These are phyloP conservation scores for Cicer judaicum DNA, from an alignment of 306 rosid species.

Conservation along the genomic window DNA sequence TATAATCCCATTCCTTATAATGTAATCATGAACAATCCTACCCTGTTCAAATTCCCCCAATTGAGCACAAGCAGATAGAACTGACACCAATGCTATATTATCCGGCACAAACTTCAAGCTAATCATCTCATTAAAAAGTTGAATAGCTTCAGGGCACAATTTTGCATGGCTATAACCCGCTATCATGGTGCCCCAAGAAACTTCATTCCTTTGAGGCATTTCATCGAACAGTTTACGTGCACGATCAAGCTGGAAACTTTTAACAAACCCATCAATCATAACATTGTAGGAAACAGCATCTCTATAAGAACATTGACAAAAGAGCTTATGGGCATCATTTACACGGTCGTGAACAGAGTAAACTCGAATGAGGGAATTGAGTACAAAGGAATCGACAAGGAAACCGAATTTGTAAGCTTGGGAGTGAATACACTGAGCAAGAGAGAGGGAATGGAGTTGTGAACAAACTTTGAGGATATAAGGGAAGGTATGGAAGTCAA, in stretches of 20 bases:
- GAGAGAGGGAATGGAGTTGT: conserved; percentile 46
- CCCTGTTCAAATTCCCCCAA: conserved; percentile 75
- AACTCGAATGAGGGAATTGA: conserved; percentile 57
- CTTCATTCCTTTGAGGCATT: conserved; percentile 61
- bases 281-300: conserved; percentile 68
- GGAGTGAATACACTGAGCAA: conserved; percentile 59
- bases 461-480: conserved; percentile 64
- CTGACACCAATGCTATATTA: conserved; percentile 67
- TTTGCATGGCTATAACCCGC: conserved; percentile 63
- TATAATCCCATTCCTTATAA: conserved; percentile 47
- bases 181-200: conserved; percentile 76
- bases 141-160: conserved; percentile 49
- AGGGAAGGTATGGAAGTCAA: conserved; percentile 78
- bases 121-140: conserved; percentile 61
- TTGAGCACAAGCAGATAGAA: conserved; percentile 77
- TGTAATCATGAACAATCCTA: conserved; percentile 54
- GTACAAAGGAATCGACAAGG: conserved; percentile 48
- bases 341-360: conserved; percentile 50
- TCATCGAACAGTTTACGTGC: conserved; percentile 64
- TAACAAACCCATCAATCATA: conserved; percentile 61
- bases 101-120: conserved; percentile 52
- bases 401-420: conserved; percentile 63
- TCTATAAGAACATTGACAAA: conserved; percentile 41
- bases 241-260: conserved; percentile 46
- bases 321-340: conserved; percentile 53